phyloP scores from a whole-genome alignment of 1,139 yeast genomes.

The Scheffersomyces lignicola region DNA sequence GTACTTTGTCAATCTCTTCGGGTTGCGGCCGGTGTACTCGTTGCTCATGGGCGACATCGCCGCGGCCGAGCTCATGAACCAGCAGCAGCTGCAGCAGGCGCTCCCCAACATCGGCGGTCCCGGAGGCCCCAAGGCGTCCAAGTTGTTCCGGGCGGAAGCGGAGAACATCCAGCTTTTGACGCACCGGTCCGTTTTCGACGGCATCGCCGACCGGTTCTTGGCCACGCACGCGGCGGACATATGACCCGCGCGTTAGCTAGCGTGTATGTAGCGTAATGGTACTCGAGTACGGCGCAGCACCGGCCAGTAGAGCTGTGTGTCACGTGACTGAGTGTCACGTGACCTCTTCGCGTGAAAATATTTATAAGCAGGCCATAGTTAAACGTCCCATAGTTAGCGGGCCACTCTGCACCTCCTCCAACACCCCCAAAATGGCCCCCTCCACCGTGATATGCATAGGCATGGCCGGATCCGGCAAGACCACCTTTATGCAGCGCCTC shows the following conservation, averaged over 20 bases:
- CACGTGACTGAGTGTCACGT: no score
- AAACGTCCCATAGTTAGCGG: no score
- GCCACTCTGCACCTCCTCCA: no score
- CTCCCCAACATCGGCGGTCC: constrained; percentile 49
- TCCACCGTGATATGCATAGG: constrained; percentile 83
- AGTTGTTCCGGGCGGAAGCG: constrained; percentile 67
- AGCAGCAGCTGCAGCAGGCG: constrained; percentile 37
- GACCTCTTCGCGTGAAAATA: no score
- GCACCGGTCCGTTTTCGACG: constrained; percentile 55
- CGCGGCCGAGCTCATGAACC: constrained; percentile 53
- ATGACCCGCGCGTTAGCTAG: no score
- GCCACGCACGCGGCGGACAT: constrained; percentile 13
- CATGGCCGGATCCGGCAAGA: constrained; percentile 98
- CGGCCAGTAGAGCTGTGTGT: no score
- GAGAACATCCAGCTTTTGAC: constrained; percentile 71
- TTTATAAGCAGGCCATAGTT: no score
- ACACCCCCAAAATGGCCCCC: constrained; percentile 45
- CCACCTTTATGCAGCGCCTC: constrained; percentile 94
- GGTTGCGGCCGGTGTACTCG: constrained; percentile 78
- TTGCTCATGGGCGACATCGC: constrained; percentile 60
- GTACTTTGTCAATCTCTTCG: constrained; percentile 89
- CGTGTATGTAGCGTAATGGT: no score
- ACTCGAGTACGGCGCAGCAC: no score
- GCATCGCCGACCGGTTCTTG: constrained; percentile 65
- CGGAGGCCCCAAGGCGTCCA: constrained; percentile 60